phyloP scores from a whole-genome alignment of 164 flowering plant species.

The Protea cynaroides region DNA sequence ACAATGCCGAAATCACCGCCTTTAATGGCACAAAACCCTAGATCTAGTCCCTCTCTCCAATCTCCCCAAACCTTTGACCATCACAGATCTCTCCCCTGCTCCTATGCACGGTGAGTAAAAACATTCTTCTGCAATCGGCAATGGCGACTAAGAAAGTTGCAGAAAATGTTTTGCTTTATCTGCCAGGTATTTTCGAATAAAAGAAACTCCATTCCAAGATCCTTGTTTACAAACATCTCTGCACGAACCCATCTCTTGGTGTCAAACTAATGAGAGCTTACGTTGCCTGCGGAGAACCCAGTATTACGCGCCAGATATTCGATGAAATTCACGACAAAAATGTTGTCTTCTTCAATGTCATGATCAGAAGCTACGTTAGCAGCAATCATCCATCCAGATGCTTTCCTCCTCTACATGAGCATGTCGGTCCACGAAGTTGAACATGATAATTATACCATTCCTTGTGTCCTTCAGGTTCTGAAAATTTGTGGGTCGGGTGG shows the following conservation, averaged over 20 bases:
- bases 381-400: slow-evolving; percentile 22
- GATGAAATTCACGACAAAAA: slow-evolving; percentile 29
- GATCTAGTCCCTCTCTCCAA: too few relatives aligned
- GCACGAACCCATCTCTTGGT: slow-evolving; percentile 21
- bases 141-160: too few relatives aligned
- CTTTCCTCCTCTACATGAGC: slow-evolving; percentile 18
- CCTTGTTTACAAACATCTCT: slow-evolving; percentile 7
- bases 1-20: too few relatives aligned
- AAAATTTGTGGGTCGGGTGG: slow-evolving; percentile 21
- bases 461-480: slow-evolving; percentile 26
- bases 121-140: too few relatives aligned
- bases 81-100: too few relatives aligned
- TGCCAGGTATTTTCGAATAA: slow-evolving; percentile 28
- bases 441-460: slow-evolving; percentile 36
- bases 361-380: slow-evolving; percentile 34
- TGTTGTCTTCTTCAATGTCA: slow-evolving; percentile 30
- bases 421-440: slow-evolving; percentile 11
- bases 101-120: too few relatives aligned
- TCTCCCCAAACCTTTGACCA: too few relatives aligned
- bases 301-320: slow-evolving; percentile 24
- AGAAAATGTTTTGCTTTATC: too few relatives aligned
- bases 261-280: slow-evolving; percentile 39
- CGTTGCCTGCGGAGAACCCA: slow-evolving; percentile 23
- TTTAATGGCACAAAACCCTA: too few relatives aligned
- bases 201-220: slow-evolving; percentile 29